Base-by-base conservation (phyloP, 225 moss, liverwort and hornwort genomes). In the Ulota crispa region DNA sequence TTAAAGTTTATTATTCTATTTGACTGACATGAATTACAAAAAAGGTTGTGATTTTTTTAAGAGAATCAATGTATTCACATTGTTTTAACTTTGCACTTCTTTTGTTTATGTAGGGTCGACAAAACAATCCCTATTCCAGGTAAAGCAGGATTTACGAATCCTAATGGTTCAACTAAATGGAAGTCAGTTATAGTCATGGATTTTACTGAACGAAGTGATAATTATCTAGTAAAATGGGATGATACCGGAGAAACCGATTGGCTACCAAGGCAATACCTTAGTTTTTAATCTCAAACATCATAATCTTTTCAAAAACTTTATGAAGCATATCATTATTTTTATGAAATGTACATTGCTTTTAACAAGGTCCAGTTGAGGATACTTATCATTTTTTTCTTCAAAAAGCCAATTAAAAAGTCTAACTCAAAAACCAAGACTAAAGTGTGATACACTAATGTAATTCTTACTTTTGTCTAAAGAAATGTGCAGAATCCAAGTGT, bases 181-280 rank as follows among this genome's bases (percentile, higher is more conserved):
- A 94, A 94, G 76, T 32, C 80, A 31, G 88, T 87, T 52, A 78
- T 26, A 32, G 82, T 94, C 32, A 73, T 80, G 12, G 92, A 94
- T 68, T 93, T 81, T 64, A 73, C 94, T 53, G 86, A 88, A 50
- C 78, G 70, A 6, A 95, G 80, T 69, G 86, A 94, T 61, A 90
- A 89, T 9, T 95, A 93, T 74, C 70, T 95, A 15, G 92, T 88
- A 9, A 90, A 93, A 80, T 96, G 94, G 95, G 73, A 88, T 87
- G 94, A 96, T 56, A 90, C 83, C 32, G 82, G 80, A 72, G 89
- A 94, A 78, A 87, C 85, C 27, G 70, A 89, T 43, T 96, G 95
- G 95, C 72, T 95, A 75, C 93, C 90, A 34, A 94, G 93, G 94
- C 82, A 89, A 84, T 57, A 21, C 9, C 63, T 62, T 24, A 0